phyloP scores from a whole-genome alignment of 495 filamentous ascomycete genomes.

The Letharia lupina region DNA sequence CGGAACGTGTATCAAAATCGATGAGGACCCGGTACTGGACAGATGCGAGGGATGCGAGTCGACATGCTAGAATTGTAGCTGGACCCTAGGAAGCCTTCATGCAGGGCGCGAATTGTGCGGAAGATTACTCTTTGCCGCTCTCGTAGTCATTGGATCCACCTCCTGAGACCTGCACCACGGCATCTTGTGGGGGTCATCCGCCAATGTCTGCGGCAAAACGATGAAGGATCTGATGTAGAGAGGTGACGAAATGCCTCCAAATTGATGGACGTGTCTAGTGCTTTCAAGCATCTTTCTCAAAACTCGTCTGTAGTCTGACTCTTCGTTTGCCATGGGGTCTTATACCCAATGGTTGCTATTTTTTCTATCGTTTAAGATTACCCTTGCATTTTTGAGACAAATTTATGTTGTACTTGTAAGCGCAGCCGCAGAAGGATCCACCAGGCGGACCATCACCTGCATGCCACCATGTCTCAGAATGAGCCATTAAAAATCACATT shows the following conservation, averaged over 20 bases:
- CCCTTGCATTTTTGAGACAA: too few species aligned
- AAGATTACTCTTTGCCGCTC: neutral
- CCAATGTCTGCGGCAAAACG: neutral
- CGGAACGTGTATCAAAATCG: too few species aligned
- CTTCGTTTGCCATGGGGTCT: neutral
- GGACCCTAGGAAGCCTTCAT: neutral
- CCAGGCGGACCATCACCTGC: neutral
- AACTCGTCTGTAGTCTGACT: neutral
- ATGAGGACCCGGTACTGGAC: neutral
- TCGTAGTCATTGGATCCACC: neutral
- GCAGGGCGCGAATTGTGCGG: neutral
- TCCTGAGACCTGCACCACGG: too few species aligned
- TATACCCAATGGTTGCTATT: neutral
- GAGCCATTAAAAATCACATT: slow-evolving; percentile 34
- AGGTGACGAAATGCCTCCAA: neutral
- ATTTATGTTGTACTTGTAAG: neutral
- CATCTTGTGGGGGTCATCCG: too few species aligned
- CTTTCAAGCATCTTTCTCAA: neutral
- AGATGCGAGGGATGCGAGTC: neutral
- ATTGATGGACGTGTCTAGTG: neutral
- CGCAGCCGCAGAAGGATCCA: neutral
- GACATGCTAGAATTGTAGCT: neutral
- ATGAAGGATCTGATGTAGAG: neutral
- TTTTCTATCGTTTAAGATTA: too few species aligned
- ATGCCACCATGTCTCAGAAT: slow-evolving; percentile 1